Evolutionary conservation across 352 stramenopile species (phyloP).

Genomic region (Peronospora farinosa): DNA sequence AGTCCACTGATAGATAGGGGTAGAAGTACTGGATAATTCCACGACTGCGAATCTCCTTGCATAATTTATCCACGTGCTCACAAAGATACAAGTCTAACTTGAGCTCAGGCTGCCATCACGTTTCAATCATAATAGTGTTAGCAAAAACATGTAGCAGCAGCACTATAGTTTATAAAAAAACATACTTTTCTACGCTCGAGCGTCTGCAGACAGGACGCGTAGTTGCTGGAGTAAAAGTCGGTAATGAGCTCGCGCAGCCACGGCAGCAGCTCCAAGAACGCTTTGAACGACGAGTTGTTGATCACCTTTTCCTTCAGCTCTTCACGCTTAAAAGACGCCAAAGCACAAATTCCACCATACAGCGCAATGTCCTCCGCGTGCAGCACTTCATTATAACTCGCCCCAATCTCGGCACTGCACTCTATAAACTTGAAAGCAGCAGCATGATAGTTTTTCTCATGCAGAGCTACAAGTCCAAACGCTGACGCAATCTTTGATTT

Average conservation of each 20-base stretch:
- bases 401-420: conserved; percentile 71
- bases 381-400: conserved; percentile 78
- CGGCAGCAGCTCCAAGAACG: conserved; percentile 81
- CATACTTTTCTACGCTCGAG: conserved; percentile 71
- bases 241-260: conserved; percentile 84
- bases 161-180: background rate
- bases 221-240: conserved; percentile 86
- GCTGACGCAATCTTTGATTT: conserved; percentile 77
- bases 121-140: conserved; percentile 2
- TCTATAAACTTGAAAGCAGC: conserved; percentile 78
- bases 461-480: conserved; percentile 72
- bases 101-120: conserved; percentile 45
- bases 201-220: conserved; percentile 68
- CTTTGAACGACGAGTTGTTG: conserved; percentile 84
- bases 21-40: conserved; percentile 88
- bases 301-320: conserved; percentile 83
- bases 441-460: conserved; percentile 75
- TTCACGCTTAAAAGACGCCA: conserved; percentile 79
- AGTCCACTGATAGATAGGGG: conserved; percentile 81
- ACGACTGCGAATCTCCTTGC: conserved; percentile 75
- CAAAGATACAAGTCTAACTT: conserved; percentile 74
- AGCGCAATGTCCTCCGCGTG: conserved; percentile 84
- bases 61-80: conserved; percentile 64
- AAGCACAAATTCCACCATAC: conserved; percentile 78
- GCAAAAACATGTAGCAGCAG: background rate